Evolutionary conservation across 192 early-diverging fungal species (phyloP).

Genomic region (Gigaspora rosea): DNA sequence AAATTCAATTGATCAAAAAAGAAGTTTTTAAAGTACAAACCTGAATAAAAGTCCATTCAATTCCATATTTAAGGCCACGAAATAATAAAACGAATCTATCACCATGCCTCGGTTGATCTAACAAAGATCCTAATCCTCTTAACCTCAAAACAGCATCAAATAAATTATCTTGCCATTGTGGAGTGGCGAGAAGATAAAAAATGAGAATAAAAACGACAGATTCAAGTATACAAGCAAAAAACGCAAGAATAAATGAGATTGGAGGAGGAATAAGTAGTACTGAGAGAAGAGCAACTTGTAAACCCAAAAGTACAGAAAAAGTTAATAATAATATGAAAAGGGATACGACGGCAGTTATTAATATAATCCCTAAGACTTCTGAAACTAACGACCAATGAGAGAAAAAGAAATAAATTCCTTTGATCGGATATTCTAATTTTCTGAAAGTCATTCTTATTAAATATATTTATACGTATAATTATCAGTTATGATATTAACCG

Average conservation of each 20-base stretch:
- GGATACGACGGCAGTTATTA: constrained; percentile 37
- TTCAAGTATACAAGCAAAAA: constrained; percentile 64
- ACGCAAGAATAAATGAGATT: constrained; percentile 49
- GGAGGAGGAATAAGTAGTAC: constrained; percentile 21
- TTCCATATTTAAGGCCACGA: constrained; percentile 45
- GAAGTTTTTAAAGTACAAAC: constrained; percentile 28
- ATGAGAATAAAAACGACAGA: constrained; percentile 51
- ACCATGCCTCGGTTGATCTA: constrained; percentile 42
- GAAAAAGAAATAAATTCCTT: constrained; percentile 43
- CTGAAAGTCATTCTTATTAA: too few species aligned
- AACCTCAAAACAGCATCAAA: constrained; percentile 56
- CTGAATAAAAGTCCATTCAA: constrained; percentile 44
- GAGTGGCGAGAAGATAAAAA: constrained; percentile 58
- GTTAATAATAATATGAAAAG: constrained; percentile 32
- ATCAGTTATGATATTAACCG: too few species aligned
- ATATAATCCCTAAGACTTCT: constrained; percentile 36
- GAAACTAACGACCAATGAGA: constrained; percentile 38
- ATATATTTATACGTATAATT: too few species aligned
- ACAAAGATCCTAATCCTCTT: constrained; percentile 46
- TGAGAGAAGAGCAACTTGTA: constrained; percentile 41
- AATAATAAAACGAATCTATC: constrained; percentile 43
- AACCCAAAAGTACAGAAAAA: constrained; percentile 56
- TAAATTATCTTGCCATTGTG: constrained; percentile 58
- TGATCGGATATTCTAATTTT: constrained; percentile 34
- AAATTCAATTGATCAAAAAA: background rate